Percentiles rank a stretch among this genome's conserved stretches.
Conservation (phyloP, 2,329 filamentous ascomycete genomes). For the Podosphaera leucotricha region DNA sequence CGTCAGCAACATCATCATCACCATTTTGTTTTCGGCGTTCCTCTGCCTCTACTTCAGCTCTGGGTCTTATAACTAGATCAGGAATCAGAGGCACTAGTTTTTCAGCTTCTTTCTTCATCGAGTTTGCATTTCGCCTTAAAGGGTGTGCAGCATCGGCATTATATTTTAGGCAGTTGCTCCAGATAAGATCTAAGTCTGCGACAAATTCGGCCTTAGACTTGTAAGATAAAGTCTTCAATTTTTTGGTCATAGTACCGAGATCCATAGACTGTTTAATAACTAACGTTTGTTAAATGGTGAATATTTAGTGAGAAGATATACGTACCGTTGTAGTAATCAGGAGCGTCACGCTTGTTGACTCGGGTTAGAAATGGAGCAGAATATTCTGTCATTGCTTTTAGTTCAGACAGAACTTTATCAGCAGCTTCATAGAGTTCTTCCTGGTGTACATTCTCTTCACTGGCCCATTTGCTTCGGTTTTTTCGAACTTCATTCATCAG, state of each 20-base stretch:
- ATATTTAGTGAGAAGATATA: slow-evolving; percentile 4
- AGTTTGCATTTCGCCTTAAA: slow-evolving; percentile 74
- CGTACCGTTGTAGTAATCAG: slow-evolving; percentile 81
- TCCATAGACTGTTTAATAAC: slow-evolving; percentile 97
- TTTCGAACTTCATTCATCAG: slow-evolving; percentile 96
- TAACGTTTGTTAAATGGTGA: slow-evolving; percentile 23
- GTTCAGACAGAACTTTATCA: slow-evolving; percentile 88
- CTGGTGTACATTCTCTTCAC: slow-evolving; percentile 89
- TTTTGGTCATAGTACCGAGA: slow-evolving; percentile 93
- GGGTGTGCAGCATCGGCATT: slow-evolving; percentile 78
- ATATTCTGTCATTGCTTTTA: slow-evolving; percentile 93
- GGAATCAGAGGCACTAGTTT: slow-evolving; percentile 90
- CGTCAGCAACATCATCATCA: slow-evolving; percentile 60
- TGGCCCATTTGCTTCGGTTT: slow-evolving; percentile 97
- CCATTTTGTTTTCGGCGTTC: slow-evolving; percentile 69
- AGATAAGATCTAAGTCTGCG: slow-evolving; percentile 78
- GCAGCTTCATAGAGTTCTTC: slow-evolving; percentile 93
- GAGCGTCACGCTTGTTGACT: slow-evolving; percentile 91
- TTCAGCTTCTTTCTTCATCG: slow-evolving; percentile 94
- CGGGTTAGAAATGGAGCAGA: slow-evolving; percentile 85
- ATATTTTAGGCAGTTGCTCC: slow-evolving; percentile 90
- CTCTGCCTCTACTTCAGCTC: slow-evolving; percentile 82
- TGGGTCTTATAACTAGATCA: slow-evolving; percentile 70
- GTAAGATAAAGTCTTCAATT: slow-evolving; percentile 58
- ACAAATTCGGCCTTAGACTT: slow-evolving; percentile 91